Evolutionary conservation across 495 filamentous ascomycete genomes (phyloP).

Genomic region (Penicillium alfredii): DNA sequence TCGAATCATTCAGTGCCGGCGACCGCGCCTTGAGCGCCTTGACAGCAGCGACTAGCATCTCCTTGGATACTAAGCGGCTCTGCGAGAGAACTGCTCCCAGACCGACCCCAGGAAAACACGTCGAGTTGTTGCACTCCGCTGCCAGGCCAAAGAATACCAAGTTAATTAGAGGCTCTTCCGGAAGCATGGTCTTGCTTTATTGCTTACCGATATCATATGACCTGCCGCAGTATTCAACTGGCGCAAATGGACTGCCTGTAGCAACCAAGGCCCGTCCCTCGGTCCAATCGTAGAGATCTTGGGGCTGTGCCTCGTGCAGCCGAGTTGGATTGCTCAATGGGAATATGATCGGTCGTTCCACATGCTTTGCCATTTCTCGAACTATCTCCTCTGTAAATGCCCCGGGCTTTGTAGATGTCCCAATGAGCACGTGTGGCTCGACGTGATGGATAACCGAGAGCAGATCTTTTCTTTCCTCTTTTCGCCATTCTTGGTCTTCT

Average conservation of each 20-base stretch:
- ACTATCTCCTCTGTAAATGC: slow-evolving; percentile 72
- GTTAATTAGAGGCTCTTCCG: too few species aligned
- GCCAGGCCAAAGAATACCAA: slow-evolving; percentile 4
- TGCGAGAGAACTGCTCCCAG: slow-evolving; percentile 69
- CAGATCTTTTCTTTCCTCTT: slow-evolving; percentile 50
- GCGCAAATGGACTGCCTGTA: slow-evolving; percentile 77
- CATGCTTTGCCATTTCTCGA: slow-evolving; percentile 71
- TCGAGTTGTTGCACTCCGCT: slow-evolving; percentile 89
- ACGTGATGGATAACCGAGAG: slow-evolving; percentile 62
- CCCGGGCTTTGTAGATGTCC: slow-evolving; percentile 76
- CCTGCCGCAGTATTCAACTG: slow-evolving; percentile 60
- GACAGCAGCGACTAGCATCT: slow-evolving; percentile 77
- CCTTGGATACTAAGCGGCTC: slow-evolving; percentile 56
- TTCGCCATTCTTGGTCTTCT: slow-evolving; percentile 57
- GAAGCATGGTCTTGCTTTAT: too few species aligned
- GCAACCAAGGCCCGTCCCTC: slow-evolving; percentile 74
- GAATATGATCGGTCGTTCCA: slow-evolving; percentile 72
- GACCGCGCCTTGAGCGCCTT: slow-evolving; percentile 64
- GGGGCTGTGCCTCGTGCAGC: slow-evolving; percentile 74
- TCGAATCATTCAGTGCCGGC: slow-evolving; percentile 57
- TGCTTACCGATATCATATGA: slow-evolving; percentile 57
- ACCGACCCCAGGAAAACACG: slow-evolving; percentile 81
- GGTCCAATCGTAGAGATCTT: slow-evolving; percentile 76
- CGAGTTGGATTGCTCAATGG: slow-evolving; percentile 83
- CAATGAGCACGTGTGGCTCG: slow-evolving; percentile 76